These are phyloP conservation scores for Ogataea allantospora DNA, from an alignment of 805 yeast species.

Conservation along the genomic window DNA sequence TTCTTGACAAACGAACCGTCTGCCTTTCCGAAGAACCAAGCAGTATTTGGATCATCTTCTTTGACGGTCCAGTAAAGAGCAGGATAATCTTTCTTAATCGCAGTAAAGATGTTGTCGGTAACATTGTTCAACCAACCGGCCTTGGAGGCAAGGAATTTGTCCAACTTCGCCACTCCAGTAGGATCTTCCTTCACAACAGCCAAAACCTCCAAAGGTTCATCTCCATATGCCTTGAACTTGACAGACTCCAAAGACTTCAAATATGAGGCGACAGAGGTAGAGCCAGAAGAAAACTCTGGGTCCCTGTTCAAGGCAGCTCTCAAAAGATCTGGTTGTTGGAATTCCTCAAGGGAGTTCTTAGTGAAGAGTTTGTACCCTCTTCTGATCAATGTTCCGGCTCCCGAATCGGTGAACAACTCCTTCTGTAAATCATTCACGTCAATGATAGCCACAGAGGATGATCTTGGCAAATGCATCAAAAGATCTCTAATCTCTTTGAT, in stretches of 20 bases:
- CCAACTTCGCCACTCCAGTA: conserved; percentile 61
- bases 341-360: conserved; percentile 66
- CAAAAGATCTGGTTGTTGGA: conserved; percentile 70
- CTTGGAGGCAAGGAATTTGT: conserved; percentile 82
- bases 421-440: conserved; percentile 93
- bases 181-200: conserved; percentile 69
- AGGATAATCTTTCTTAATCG: conserved; percentile 70
- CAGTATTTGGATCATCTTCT: conserved; percentile 85
- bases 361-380: conserved; percentile 88
- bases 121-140: conserved; percentile 98
- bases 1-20: conserved; percentile 91
- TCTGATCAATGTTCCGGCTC: conserved; percentile 98
- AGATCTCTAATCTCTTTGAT: conserved; percentile 95
- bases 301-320: conserved; percentile 77
- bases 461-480: conserved; percentile 90
- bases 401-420: conserved; percentile 96
- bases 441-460: conserved; percentile 96
- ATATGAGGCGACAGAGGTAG: conserved; percentile 76
- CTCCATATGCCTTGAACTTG: conserved; percentile 79
- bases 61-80: conserved; percentile 83
- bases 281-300: conserved; percentile 67
- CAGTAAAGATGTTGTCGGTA: conserved; percentile 87
- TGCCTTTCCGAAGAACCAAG: conserved; percentile 90
- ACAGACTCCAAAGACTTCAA: conserved; percentile 64
- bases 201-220: conserved; percentile 92